Evolutionary conservation across 78 protist species (phyloP), one percentile per base, ranked within the genome.

Genomic region (Cyanophora paradoxa): DNA sequence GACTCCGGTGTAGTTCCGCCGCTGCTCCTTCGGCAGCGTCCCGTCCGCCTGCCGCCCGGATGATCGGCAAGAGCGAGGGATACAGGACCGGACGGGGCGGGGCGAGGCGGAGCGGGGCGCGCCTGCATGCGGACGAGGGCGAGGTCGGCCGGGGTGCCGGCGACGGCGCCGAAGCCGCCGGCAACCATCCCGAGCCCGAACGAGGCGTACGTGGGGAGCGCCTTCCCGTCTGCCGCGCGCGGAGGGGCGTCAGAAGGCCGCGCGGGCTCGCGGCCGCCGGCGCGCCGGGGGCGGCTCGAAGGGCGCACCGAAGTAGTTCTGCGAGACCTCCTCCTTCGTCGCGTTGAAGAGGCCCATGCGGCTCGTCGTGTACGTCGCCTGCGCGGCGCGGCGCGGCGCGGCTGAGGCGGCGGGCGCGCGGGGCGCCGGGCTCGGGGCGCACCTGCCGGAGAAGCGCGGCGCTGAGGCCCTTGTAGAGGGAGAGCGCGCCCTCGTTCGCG

Each of bases 341-440:
- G n/a, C n/a, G n/a, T n/a, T n/a, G n/a, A n/a, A 74, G 11, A 74
- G 39, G 61, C 79, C 79, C n/a, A 74, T 52, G 4, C 79, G 79
- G 11, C 61, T 59, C 20, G 69, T 74, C 13, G 79, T 74, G 62
- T 74, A 74, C 14, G 79, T 74, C 1, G 79, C 79, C 46, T 74
- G 79, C n/a, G n/a, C n/a, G n/a, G n/a, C n/a, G n/a, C n/a, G n/a
- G n/a, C n/a, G n/a, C n/a, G n/a, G n/a, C n/a, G n/a, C n/a, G n/a
- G n/a, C n/a, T n/a, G n/a, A n/a, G n/a, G n/a, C n/a, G n/a, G n/a
- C n/a, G n/a, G n/a, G n/a, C 28, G 56, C 56, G 56, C 16, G 56
- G 56, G 56, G 56, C 28, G 16, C 56, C 28, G 16, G 56, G 16
- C 56, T 13, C 13, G 56, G 56, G 56, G 16, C 56, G 56, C 16